phyloP scores from a whole-genome alignment of 495 filamentous ascomycete genomes.

The Aspergillus nidulans region DNA sequence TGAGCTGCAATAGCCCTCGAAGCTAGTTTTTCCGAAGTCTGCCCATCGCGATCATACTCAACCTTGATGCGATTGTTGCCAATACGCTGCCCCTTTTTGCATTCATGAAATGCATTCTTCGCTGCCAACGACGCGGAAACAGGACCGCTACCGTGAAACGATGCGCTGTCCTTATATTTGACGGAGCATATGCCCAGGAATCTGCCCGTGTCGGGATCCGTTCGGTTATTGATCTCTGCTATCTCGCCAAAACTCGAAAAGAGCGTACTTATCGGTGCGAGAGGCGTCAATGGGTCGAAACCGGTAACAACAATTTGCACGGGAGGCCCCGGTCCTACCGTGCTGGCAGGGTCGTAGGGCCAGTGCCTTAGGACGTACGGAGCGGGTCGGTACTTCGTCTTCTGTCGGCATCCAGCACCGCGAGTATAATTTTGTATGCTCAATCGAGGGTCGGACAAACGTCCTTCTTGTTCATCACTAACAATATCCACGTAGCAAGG shows the following conservation, averaged over 20 bases:
- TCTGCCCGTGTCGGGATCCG: conserved; percentile 86
- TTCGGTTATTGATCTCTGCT: conserved; percentile 80
- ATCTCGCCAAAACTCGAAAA: conserved; percentile 89
- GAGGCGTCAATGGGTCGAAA: conserved; percentile 81
- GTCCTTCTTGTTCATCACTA: conserved; percentile 57
- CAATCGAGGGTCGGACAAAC: conserved; percentile 72
- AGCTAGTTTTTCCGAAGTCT: conserved; percentile 69
- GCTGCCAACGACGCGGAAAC: conserved; percentile 72
- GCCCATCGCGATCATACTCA: conserved; percentile 82
- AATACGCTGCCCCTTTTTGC: conserved; percentile 66
- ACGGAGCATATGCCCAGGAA: conserved; percentile 90
- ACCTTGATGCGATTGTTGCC: conserved; percentile 70
- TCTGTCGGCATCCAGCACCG: conserved; percentile 60
- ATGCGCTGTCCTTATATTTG: conserved; percentile 72
- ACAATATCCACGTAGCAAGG: conserved; percentile 69
- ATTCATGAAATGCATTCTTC: conserved; percentile 57
- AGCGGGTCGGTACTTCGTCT: conserved; percentile 64
- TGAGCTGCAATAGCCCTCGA: conserved; percentile 64
- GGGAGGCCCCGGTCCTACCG: conserved; percentile 83
- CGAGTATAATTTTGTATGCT: conserved; percentile 57
- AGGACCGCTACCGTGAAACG: conserved; percentile 44
- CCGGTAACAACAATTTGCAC: conserved; percentile 87
- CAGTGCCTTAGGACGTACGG: conserved; percentile 77
- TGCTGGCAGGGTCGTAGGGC: conserved; percentile 70
- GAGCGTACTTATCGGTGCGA: conserved; percentile 70